These are phyloP conservation scores for Fusarium nematophilum DNA, from an alignment of 2,329 filamentous ascomycete genomes.

Conservation along the genomic window DNA sequence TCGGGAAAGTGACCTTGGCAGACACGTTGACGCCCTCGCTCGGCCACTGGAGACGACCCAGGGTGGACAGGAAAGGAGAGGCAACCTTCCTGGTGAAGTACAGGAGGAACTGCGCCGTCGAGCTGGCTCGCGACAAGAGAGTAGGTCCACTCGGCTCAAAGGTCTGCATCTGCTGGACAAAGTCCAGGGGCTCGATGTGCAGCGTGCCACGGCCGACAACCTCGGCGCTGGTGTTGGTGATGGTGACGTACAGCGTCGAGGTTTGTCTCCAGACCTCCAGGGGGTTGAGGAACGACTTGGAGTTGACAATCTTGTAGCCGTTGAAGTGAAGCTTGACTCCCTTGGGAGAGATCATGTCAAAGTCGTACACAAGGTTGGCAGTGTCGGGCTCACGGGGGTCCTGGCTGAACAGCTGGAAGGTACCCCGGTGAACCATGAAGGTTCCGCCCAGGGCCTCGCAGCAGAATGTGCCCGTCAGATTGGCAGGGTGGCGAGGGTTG, in stretches of 20 bases:
- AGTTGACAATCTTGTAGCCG: slow-evolving; percentile 72
- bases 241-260: slow-evolving; percentile 70
- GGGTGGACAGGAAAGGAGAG: slow-evolving; percentile 31
- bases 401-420: slow-evolving; percentile 68
- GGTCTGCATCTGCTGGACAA: slow-evolving; percentile 66
- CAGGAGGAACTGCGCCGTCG: slow-evolving; percentile 13
- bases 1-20: slow-evolving; percentile 43
- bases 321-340: slow-evolving; percentile 67
- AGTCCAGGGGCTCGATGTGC: slow-evolving; percentile 64
- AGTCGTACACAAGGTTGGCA: slow-evolving; percentile 70
- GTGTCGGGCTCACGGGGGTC: slow-evolving; percentile 67
- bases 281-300: slow-evolving; percentile 67
- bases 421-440: slow-evolving; percentile 69
- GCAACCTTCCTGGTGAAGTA: slow-evolving; percentile 21
- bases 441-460: slow-evolving; percentile 48
- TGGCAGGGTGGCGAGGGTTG: slow-evolving; percentile 36
- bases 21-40: slow-evolving; percentile 4
- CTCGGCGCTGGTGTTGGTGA: slow-evolving; percentile 54
- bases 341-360: slow-evolving; percentile 67
- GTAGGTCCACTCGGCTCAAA: slow-evolving; percentile 50
- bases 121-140: slow-evolving; percentile 5
- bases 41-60: slow-evolving; percentile 34
- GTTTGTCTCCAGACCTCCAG: slow-evolving; percentile 70
- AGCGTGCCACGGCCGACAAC: slow-evolving; percentile 69
- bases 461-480: slow-evolving; percentile 68